phyloP scores from a whole-genome alignment of 164 flowering plant genomes.

The Vitis rupestris region DNA sequence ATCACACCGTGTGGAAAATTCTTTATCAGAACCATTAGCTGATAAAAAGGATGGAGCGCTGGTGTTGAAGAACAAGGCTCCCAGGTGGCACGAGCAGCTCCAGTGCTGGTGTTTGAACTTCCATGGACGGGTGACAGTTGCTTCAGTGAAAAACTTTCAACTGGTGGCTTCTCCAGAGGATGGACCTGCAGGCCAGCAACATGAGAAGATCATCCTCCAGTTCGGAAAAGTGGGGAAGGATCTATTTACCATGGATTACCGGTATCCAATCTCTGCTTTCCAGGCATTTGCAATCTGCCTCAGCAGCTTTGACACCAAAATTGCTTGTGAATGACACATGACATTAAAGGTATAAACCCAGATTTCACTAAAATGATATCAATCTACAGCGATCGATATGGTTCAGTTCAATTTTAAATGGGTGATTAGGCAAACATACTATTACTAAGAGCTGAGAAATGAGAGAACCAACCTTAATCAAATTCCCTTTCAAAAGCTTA shows the following conservation, averaged over 20 bases:
- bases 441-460: too few relatives aligned
- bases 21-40: conserved; percentile 34
- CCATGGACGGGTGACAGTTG: conserved; percentile 77
- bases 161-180: conserved; percentile 59
- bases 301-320: conserved; percentile 86
- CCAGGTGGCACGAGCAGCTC: conserved; percentile 87
- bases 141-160: conserved; percentile 85
- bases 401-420: too few relatives aligned
- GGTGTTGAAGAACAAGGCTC: conserved; percentile 65
- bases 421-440: too few relatives aligned
- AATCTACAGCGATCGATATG: too few relatives aligned
- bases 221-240: conserved; percentile 82
- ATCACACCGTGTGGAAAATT: conserved; percentile 36
- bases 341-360: conserved; percentile 21
- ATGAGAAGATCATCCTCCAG: conserved; percentile 69
- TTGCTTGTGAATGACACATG: conserved; percentile 65
- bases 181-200: conserved; percentile 44
- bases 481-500: too few relatives aligned
- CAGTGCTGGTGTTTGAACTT: conserved; percentile 88
- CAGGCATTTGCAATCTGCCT: conserved; percentile 84
- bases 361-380: too few relatives aligned
- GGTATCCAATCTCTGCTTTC: conserved; percentile 75
- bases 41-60: conserved; percentile 42
- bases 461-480: too few relatives aligned
- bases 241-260: conserved; percentile 78